Conservation (phyloP, 2,329 filamentous ascomycete genomes). For the Fusarium proliferatum region DNA sequence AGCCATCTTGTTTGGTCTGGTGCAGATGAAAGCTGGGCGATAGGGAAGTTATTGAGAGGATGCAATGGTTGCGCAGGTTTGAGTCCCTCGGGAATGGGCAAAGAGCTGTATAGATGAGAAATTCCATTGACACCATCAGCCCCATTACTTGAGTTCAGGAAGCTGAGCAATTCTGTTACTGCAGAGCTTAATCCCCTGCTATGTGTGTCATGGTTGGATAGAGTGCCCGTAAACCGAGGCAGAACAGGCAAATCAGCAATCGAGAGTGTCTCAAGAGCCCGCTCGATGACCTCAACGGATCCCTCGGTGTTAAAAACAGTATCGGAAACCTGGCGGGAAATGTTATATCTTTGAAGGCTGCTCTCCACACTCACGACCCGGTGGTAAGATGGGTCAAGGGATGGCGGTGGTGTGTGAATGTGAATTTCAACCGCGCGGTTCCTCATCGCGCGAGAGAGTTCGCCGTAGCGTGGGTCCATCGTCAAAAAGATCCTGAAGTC, state of each 20-base stretch:
- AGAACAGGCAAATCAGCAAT: slow-evolving; percentile 58
- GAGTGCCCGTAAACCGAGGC: slow-evolving; percentile 46
- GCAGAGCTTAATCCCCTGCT: slow-evolving; percentile 14
- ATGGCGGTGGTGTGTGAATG: slow-evolving; percentile 63
- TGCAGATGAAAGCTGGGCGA: slow-evolving; percentile 59
- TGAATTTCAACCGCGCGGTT: slow-evolving; percentile 94
- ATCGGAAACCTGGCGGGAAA: slow-evolving; percentile 49
- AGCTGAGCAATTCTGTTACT: slow-evolving; percentile 44
- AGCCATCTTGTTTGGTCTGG: slow-evolving; percentile 59
- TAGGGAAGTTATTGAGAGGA: slow-evolving; percentile 66
- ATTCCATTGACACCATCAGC: slow-evolving; percentile 48
- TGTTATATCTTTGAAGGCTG: slow-evolving; percentile 59
- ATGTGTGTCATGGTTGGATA: slow-evolving; percentile 14
- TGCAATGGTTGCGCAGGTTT: slow-evolving; percentile 62
- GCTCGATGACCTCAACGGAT: slow-evolving; percentile 44
- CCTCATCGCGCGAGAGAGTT: slow-evolving; percentile 95
- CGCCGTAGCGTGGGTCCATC: slow-evolving; percentile 90
- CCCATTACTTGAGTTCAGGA: slow-evolving; percentile 50
- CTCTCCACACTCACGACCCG: slow-evolving; percentile 62
- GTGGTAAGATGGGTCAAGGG: slow-evolving; percentile 48
- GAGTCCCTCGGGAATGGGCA: slow-evolving; percentile 42
- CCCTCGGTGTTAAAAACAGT: slow-evolving; percentile 37
- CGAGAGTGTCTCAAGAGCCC: slow-evolving; percentile 61
- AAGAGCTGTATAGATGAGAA: slow-evolving; percentile 49
- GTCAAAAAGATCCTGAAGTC: slow-evolving; percentile 94